phyloP scores from a whole-genome alignment of 306 rosid genomes.

The Datisca glomerata region DNA sequence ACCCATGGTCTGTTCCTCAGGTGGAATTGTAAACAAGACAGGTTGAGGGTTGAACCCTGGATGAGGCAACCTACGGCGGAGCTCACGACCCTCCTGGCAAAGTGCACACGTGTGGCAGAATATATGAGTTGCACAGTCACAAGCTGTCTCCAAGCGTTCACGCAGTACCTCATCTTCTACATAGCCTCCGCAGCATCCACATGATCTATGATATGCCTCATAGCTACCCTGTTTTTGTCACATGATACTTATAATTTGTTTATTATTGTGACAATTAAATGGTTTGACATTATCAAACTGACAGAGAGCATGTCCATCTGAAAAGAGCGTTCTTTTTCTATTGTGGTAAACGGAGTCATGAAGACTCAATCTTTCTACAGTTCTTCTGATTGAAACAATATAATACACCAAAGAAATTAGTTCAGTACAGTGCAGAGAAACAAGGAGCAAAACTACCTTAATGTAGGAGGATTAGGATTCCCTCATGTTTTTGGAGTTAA shows the following conservation, averaged over 20 bases:
- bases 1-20: constrained; percentile 73
- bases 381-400: not conserved
- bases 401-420: too few relatives aligned
- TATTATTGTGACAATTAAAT: too few relatives aligned
- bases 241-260: too few relatives aligned
- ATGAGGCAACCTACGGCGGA: constrained; percentile 82
- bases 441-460: too few relatives aligned
- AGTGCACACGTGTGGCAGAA: constrained; percentile 84
- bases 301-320: too few relatives aligned
- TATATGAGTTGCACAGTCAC: constrained; percentile 74
- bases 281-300: too few relatives aligned
- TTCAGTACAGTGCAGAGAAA: too few relatives aligned
- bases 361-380: not conserved
- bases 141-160: constrained; percentile 65
- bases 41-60: constrained; percentile 80
- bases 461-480: too few relatives aligned
- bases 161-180: constrained; percentile 53
- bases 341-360: too few relatives aligned
- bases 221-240: constrained; percentile 64
- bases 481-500: too few relatives aligned
- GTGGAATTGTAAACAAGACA: constrained; percentile 82
- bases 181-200: constrained; percentile 76
- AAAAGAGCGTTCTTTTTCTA: too few relatives aligned
- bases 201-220: constrained; percentile 60
- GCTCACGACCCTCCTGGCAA: constrained; percentile 96